Evolutionary conservation across 257 asterid species (phyloP), one percentile per base, ranked within the genome.

Genomic region (Thymus mandschuricus): DNA sequence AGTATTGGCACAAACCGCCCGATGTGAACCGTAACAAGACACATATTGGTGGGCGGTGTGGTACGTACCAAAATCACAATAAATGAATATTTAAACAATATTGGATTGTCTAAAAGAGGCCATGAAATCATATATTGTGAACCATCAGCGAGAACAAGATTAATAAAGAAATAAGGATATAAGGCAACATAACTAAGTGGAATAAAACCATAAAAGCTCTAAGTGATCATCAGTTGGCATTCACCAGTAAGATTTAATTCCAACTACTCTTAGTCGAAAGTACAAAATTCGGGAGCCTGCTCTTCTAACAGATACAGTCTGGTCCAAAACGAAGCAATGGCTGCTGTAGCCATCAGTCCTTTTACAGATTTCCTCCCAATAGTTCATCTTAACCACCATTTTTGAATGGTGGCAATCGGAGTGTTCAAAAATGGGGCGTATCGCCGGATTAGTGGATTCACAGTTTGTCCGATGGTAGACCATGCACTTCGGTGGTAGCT

Each of bases 401-500:
- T 82, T 84, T 86, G 86, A 69, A 80, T 41, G 38, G 85, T 77
- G 31, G 88, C 80, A 12, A 91, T 40, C 11, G 96, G 96, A 62
- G 85, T 73, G 72, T 70, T 84, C 46, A 91, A 56, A 79, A 87
- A 89, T 1, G 97, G 95, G 30, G 95, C 81, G 63, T 91, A 86
- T 10, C 76, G 84, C 33, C 82, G 84, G 74, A 91, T 78, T 45
- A 84, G 80, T 8, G 97, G 95, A 75, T 82, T 82, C n/a, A 71
- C 78, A 35, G 48, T 66, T 72, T 78, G 84, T 69, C 90, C 88
- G 8, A 92, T 89, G 79, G 69, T 91, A 27, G 91, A 76, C 97
- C 96, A 91, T 50, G 72, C 84, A 80, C 90, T 91, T 83, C 79
- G 91, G 78, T 91, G 96, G 82, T 85, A 89, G 71, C 87, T 66